Evolutionary conservation across 768 basidiomycete species (phyloP), one percentile per base, ranked within the genome.

Genomic region (Pleurotus sapidus): DNA sequence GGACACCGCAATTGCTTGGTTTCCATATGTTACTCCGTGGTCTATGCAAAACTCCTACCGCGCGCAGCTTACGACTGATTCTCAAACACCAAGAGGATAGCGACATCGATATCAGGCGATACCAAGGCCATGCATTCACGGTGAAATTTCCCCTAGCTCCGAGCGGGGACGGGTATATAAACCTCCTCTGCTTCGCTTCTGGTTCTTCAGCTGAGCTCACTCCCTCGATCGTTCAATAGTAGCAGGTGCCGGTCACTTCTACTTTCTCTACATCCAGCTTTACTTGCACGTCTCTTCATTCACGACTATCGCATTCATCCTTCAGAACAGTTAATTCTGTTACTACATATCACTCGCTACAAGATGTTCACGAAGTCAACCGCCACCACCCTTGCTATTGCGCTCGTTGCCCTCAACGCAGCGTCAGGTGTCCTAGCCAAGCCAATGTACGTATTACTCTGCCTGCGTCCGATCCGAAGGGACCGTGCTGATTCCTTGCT

Each of bases 171-270:
- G 27, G 39, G 23, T 54, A 54, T 25, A 54, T 24, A 54, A 39
- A 54, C 51, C 39, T 18, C 38, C 6, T 17, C 12, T n/a, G 4
- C 24, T 40, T 15, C 9, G 1, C 51, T 20, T 20, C 6, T 9
- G 25, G 14, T 54, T 54, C 51, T 24, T 42, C 51, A 54, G 51
- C 51, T 54, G 51, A 54, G 51, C 51, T 54, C 51, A 15, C 38
- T 37, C 51, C 51, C 23, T 23, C 39, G 25, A 14, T 18, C 42
- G 37, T n/a, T 23, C n/a, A 12, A 37, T 11, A 54, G 51, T 54
- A 54, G 51, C 51, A 42, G 42, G 51, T 54, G 51, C 51, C 39
- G 51, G 51, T 54, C 51, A 54, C 51, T 54, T 54, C 37, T 42
- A 40, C 51, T 54, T 15, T 37, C 3, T n/a, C 24, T 24, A 17